Conservation (phyloP, 148 eudicot species). For the Chenopodium quinoa region DNA sequence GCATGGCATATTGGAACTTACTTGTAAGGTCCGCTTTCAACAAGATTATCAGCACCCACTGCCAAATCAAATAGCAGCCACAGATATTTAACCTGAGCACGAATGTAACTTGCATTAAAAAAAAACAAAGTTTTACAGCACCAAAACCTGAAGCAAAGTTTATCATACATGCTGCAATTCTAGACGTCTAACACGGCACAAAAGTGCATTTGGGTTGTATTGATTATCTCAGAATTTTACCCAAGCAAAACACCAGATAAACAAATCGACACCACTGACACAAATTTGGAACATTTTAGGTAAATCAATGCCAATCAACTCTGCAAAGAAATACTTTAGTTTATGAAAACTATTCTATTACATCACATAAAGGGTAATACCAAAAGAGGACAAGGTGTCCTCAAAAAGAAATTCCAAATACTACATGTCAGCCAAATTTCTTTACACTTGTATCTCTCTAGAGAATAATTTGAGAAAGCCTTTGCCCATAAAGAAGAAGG, state of each 20-base stretch:
- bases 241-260: not conserved
- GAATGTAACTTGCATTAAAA: not conserved
- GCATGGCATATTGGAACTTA: conserved; percentile 42
- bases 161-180: not conserved
- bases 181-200: not conserved
- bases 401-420: no score
- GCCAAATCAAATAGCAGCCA: conserved; percentile 99
- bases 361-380: no score
- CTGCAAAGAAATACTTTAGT: not conserved
- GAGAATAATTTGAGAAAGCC: no score
- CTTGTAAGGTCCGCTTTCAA: conserved; percentile 97
- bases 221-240: not conserved
- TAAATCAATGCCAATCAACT: not conserved
- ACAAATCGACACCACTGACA: not conserved
- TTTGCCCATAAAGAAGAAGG: no score
- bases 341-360: no score
- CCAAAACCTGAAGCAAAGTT: not conserved
- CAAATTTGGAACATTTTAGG: not conserved
- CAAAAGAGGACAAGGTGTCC: no score
- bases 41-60: conserved; percentile 93
- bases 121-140: not conserved
- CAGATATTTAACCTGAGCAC: conserved; percentile 79
- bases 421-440: no score
- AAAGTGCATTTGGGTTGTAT: not conserved
- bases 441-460: no score